Evolutionary conservation across 768 basidiomycete genomes (phyloP), one percentile per base, ranked within the genome.

Genomic region (Lactarius deliciosus): DNA sequence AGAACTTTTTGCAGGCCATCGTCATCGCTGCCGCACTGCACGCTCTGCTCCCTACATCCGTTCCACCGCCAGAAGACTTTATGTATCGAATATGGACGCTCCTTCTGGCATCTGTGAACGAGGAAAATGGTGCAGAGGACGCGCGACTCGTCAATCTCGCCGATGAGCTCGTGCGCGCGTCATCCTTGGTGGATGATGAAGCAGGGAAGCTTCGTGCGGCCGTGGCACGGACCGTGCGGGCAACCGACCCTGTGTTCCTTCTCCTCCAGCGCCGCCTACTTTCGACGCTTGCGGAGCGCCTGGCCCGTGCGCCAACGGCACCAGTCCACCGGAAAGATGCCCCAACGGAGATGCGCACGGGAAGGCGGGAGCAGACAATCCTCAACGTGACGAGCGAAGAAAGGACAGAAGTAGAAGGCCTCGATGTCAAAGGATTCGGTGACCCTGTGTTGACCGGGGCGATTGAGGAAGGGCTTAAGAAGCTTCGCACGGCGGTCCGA

Each of bases 71-170:
- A n/a, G n/a, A n/a, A n/a, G n/a, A n/a, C n/a, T n/a, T n/a, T n/a
- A n/a, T n/a, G n/a, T n/a, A n/a, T n/a, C n/a, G n/a, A n/a, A n/a
- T n/a, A n/a, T n/a, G n/a, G n/a, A n/a, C n/a, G n/a, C n/a, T n/a
- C n/a, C n/a, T n/a, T n/a, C n/a, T n/a, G n/a, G n/a, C n/a, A n/a
- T n/a, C n/a, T n/a, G n/a, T n/a, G n/a, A n/a, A n/a, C n/a, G n/a
- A n/a, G n/a, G n/a, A n/a, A n/a, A n/a, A n/a, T n/a, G n/a, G n/a
- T n/a, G n/a, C n/a, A n/a, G n/a, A n/a, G n/a, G 74, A 76, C n/a
- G 86, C 86, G 20, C 89, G 87, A 71, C 73, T 90, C 45, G 73
- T 86, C 55, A 86, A 91, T 73, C 82, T 92, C 30, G 88, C 86
- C 0, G 90, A 91, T 72, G 90, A 92, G 73, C 85, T 91, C 55